These are phyloP conservation scores for Acmispon strigosus DNA, from an alignment of 306 rosid species.

Conservation along the genomic window DNA sequence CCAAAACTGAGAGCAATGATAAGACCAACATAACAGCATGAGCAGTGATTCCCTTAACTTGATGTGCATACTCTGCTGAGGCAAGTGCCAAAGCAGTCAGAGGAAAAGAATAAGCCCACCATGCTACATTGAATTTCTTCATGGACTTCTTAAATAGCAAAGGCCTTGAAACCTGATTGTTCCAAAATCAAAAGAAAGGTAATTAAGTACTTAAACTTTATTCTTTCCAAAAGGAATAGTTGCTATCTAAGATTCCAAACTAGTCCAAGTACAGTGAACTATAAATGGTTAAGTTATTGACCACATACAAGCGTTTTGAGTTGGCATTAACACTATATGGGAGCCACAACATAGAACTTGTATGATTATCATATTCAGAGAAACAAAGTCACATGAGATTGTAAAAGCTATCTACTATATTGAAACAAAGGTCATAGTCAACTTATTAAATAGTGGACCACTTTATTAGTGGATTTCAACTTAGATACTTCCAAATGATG, in stretches of 20 bases:
- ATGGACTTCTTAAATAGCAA: slow-evolving; percentile 45
- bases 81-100: slow-evolving; percentile 45
- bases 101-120: slow-evolving; percentile 69
- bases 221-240: neutral
- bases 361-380: neutral
- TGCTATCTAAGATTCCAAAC: neutral
- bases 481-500: neutral
- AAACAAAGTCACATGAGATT: neutral
- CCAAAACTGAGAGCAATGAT: slow-evolving; percentile 30
- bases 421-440: neutral
- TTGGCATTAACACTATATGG: neutral
- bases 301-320: neutral
- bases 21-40: slow-evolving; percentile 30
- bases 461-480: slow-evolving; percentile 13
- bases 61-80: slow-evolving; percentile 40
- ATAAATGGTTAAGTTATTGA: neutral
- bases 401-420: neutral
- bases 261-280: neutral
- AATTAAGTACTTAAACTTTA: neutral
- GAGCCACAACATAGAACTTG: neutral
- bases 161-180: slow-evolving; percentile 47
- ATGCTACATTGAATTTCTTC: slow-evolving; percentile 49
- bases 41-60: slow-evolving; percentile 31
- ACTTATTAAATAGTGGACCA: neutral
- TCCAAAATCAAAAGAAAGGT: neutral